Base-by-base conservation (phyloP, 306 rosid species). In the Lathyrus aphaca region DNA sequence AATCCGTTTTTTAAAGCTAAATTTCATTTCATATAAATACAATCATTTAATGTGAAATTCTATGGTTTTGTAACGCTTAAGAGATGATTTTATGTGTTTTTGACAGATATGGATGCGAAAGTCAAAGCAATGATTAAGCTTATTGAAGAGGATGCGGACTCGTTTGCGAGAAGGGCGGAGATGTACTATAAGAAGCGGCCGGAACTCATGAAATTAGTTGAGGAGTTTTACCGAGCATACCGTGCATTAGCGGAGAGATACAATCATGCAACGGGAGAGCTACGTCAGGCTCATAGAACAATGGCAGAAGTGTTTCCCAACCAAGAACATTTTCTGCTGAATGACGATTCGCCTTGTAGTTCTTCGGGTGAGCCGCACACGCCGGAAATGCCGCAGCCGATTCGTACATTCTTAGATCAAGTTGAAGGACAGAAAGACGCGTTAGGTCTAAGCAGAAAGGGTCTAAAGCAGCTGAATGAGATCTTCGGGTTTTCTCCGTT, bases 141-240 rank as follows among this genome's bases (percentile, higher is more conserved):
- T 72, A 95, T 95, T 55, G 99, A 95, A 86, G 99, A 95, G 82
- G 99, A 95, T 85, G 99, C 97, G 15, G 99, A 95, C 80, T 95
- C 99, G 23, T 95, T 95, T 82, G 97, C 99, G 53, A 91, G 97
- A 78, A 91, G 96, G 86, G 99, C 99, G 50, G 99, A 95, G 70
- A 95, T 95, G 99, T 95, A 95, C 85, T 95, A 95, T 77, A 91
- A 91, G 85, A 95, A 95, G 83, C 88, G 96, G 15, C 99, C 99
- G 43, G 99, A 95, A 82, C 96, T 95, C 44, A 89, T 89, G 95
- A 91, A 95, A 74, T 66, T 95, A 56, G 97, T 95, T 43, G 99
- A 95, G 84, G 99, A 95, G 84, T 89, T 95, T 84, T 89, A 95
- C 82, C 89, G 99, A 74, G 99, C 99, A 61, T 95, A 95, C 71